Percentiles rank a stretch among this genome's conserved stretches.
These are phyloP conservation scores for Xylariomycetidae sp. DNA, from an alignment of 2,329 filamentous ascomycete species.

Conservation along the genomic window DNA sequence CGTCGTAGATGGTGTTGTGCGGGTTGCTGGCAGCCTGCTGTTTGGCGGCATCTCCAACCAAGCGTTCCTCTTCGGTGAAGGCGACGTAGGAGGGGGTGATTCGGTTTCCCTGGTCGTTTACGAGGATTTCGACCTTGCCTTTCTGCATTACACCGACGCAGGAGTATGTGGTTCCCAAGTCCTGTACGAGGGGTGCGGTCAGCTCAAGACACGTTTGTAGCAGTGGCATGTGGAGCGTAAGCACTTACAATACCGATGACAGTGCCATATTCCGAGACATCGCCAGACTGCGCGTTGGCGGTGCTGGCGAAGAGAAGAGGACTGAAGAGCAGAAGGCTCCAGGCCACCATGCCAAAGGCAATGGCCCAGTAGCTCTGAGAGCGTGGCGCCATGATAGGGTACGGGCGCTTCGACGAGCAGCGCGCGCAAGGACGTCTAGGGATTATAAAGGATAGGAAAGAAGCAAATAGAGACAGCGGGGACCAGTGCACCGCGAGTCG, in stretches of 20 bases:
- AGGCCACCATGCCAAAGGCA: slow-evolving; percentile 84
- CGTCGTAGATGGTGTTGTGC: slow-evolving; percentile 67
- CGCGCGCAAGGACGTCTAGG: no score
- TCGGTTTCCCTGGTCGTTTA: slow-evolving; percentile 95
- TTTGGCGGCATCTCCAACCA: slow-evolving; percentile 96
- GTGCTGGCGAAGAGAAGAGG: slow-evolving; percentile 80
- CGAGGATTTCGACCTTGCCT: slow-evolving; percentile 90
- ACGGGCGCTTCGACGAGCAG: slow-evolving; percentile 11
- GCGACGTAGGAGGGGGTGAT: slow-evolving; percentile 94
- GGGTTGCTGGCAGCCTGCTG: slow-evolving; percentile 86
- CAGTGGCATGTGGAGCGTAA: not conserved
- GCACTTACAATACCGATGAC: slow-evolving; percentile 80
- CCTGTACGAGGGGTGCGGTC: slow-evolving; percentile 29
- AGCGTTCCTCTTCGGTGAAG: slow-evolving; percentile 92
- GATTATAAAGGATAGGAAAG: slow-evolving; percentile 7
- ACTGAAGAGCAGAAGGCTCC: slow-evolving; percentile 83
- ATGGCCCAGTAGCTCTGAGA: slow-evolving; percentile 66
- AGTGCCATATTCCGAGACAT: slow-evolving; percentile 75
- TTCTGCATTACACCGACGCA: slow-evolving; percentile 96
- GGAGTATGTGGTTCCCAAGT: slow-evolving; percentile 83
- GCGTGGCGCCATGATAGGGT: slow-evolving; percentile 46
- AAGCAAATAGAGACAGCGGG: slow-evolving; percentile 13
- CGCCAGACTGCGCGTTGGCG: slow-evolving; percentile 61
- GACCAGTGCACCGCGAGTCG: slow-evolving; percentile 13
- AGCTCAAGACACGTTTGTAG: not conserved